These are phyloP conservation scores for Aureobasidium vineae DNA, from an alignment of 2,329 filamentous ascomycete species.

Conservation along the genomic window DNA sequence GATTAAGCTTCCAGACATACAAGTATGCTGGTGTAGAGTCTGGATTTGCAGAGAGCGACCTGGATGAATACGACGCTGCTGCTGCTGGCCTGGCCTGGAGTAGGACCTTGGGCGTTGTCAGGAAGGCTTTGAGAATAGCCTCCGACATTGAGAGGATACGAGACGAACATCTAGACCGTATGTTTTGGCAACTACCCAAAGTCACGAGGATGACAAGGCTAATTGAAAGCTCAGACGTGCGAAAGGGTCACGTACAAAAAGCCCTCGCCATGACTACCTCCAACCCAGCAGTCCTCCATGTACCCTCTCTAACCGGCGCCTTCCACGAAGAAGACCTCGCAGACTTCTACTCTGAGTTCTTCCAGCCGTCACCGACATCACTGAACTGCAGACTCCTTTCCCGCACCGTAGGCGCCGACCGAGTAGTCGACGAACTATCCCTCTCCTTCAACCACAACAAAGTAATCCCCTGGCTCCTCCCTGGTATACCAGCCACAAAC, in stretches of 20 bases:
- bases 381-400: constrained; percentile 56
- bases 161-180: constrained; percentile 39
- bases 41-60: constrained; percentile 69
- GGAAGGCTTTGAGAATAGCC: constrained; percentile 58
- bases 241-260: constrained; percentile 40
- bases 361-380: constrained; percentile 52
- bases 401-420: constrained; percentile 57
- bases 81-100: constrained; percentile 66
- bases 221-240: constrained; percentile 28
- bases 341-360: constrained; percentile 58
- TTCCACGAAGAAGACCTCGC: constrained; percentile 44
- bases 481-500: constrained; percentile 56
- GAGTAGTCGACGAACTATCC: constrained; percentile 61
- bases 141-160: constrained; percentile 47
- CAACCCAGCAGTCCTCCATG: constrained; percentile 45
- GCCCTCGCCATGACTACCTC: constrained; percentile 42
- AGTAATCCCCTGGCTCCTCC: constrained; percentile 59
- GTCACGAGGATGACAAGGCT: neutral
- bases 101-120: constrained; percentile 60
- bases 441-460: constrained; percentile 57
- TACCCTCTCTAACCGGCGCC: constrained; percentile 49
- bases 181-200: neutral
- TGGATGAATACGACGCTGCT: constrained; percentile 65
- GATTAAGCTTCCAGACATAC: constrained; percentile 46
- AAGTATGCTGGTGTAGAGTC: constrained; percentile 57